These are phyloP conservation scores for Cladosporium phlei DNA, from an alignment of 2,329 filamentous ascomycete species.

Conservation along the genomic window DNA sequence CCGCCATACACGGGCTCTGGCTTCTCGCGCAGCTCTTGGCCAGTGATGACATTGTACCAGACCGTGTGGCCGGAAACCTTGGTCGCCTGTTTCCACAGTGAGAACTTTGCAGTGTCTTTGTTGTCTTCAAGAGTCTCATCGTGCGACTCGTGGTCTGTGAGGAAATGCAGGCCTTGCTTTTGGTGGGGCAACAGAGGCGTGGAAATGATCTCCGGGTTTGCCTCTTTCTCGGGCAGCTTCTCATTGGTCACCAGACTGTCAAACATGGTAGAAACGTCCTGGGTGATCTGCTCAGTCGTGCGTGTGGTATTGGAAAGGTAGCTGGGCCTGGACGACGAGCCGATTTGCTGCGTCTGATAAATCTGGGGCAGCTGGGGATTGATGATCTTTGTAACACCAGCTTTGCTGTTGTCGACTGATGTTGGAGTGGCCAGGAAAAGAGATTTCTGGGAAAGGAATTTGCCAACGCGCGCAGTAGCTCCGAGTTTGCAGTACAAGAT, in stretches of 20 bases:
- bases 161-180: conserved; percentile 83
- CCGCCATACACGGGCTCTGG: conserved; percentile 39
- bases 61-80: conserved; percentile 53
- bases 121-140: conserved; percentile 43
- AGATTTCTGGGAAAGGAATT: conserved; percentile 59
- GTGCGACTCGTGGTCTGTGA: conserved; percentile 70
- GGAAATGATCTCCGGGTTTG: conserved; percentile 58
- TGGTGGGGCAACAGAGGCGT: conserved; percentile 73
- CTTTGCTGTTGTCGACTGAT: conserved; percentile 53
- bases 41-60: conserved; percentile 84
- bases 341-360: conserved; percentile 16
- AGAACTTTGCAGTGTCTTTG: conserved; percentile 49
- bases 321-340: conserved; percentile 16
- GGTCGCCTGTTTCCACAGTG: conserved; percentile 68
- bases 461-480: conserved; percentile 61
- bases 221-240: conserved; percentile 68
- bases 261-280: conserved; percentile 81
- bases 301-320: conserved; percentile 39
- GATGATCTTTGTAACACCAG: conserved; percentile 58
- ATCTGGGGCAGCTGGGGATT: conserved; percentile 66
- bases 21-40: conserved; percentile 45
- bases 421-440: conserved; percentile 63
- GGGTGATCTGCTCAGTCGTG: conserved; percentile 79
- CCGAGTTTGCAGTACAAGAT: conserved; percentile 75
- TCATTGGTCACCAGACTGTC: conserved; percentile 74